Percentiles rank a stretch among this genome's conserved stretches.
These are phyloP conservation scores for Aspergillus neotritici DNA, from an alignment of 2,329 filamentous ascomycete genomes.

Conservation along the genomic window DNA sequence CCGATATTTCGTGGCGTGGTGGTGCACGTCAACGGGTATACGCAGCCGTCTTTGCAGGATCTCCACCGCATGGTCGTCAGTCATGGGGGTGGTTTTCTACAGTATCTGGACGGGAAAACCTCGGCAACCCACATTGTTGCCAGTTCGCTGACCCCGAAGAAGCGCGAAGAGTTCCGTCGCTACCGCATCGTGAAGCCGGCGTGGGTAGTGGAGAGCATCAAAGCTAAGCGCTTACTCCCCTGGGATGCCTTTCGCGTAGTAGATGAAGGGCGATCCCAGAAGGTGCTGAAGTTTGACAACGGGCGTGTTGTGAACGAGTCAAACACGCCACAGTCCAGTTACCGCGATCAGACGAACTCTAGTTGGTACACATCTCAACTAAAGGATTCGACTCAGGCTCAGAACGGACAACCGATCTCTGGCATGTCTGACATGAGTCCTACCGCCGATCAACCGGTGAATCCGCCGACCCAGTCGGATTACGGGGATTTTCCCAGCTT, in stretches of 20 bases:
- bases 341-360: slow-evolving; percentile 71
- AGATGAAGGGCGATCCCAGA: slow-evolving; percentile 77
- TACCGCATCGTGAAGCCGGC: slow-evolving; percentile 92
- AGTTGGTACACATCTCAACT: slow-evolving; percentile 80
- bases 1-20: slow-evolving; percentile 87
- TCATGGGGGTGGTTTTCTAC: slow-evolving; percentile 90
- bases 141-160: slow-evolving; percentile 84
- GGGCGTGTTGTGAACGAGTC: slow-evolving; percentile 63
- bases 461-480: slow-evolving; percentile 35
- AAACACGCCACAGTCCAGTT: slow-evolving; percentile 57
- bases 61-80: slow-evolving; percentile 82
- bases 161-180: slow-evolving; percentile 75
- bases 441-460: slow-evolving; percentile 24
- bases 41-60: slow-evolving; percentile 84
- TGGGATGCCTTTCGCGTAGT: slow-evolving; percentile 83
- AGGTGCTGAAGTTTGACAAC: slow-evolving; percentile 60
- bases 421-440: neutral
- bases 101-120: slow-evolving; percentile 92
- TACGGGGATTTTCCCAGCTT: slow-evolving; percentile 38
- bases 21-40: slow-evolving; percentile 91
- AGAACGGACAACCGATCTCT: slow-evolving; percentile 20
- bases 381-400: slow-evolving; percentile 33
- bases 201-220: slow-evolving; percentile 88
- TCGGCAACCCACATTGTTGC: slow-evolving; percentile 94
- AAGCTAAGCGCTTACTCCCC: slow-evolving; percentile 71